Evolutionary conservation across 371 early-diverging fungal species (phyloP), one percentile per base, ranked within the genome.

Genomic region (Capniomyces stellatus): DNA sequence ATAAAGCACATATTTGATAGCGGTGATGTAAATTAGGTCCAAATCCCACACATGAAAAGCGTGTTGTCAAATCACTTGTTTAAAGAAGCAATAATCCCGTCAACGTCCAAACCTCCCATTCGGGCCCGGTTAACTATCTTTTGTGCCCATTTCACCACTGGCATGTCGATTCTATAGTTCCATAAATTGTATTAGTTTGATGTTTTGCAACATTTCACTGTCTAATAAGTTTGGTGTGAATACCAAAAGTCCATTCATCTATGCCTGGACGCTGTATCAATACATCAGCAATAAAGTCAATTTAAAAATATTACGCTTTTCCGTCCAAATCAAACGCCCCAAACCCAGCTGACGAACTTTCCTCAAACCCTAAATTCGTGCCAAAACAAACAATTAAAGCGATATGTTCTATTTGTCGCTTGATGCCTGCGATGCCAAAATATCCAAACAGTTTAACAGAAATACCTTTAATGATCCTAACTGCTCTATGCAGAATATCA

Each of bases 291-390:
- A 47, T 47, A 44, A 47, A 29, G 19, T 47, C 13, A 13, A 29
- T 15, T 18, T 13, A 47, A 15, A 18, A 51, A 21, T 4, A 29
- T 52, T 52, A 52, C 52, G 87, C 83, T 71, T 90, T 88, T 39
- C 91, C 91, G 56, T 93, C 87, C 56, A 91, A 64, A 43, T 72
- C 78, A 66, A 92, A 93, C 18, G 92, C 92, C 24, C 94, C 93
- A 35, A 72, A 4, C 89, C 91, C 58, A 75, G 70, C 61, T 70
- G 51, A 30, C 64, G 43, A 72, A 61, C 62, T 81, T 72, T 73
- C 69, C 31, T 77, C 68, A 59, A 76, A 84, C 0, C 83, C 51
- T 51, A 51, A 40, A 18, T 15, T 15, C 18, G 19, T 82, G 46
- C 79, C 74, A 49, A 83, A 54, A 55, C 82, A 70, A 53, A 78